Percentiles rank a stretch among this genome's conserved stretches.
These are phyloP conservation scores for Colletotrichum aenigma DNA, from an alignment of 2,329 filamentous ascomycete genomes.

Conservation along the genomic window DNA sequence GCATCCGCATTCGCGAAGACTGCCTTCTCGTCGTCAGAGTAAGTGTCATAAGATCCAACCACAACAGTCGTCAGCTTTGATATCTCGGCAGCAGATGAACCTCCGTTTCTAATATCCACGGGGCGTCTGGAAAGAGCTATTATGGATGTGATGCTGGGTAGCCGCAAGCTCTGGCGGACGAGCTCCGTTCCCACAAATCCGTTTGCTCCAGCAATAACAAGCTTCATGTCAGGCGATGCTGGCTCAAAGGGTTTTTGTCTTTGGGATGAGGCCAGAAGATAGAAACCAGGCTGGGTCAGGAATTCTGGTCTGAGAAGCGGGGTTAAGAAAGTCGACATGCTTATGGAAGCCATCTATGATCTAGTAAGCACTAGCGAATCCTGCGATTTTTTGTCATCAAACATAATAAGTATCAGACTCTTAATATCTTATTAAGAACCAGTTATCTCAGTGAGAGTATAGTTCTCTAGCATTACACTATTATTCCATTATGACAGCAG, in stretches of 20 bases:
- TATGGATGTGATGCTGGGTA: conserved; percentile 40
- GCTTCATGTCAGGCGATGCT: conserved; percentile 42
- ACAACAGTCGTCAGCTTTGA: conserved; percentile 34
- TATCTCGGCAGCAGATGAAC: not conserved
- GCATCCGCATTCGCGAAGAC: conserved; percentile 42
- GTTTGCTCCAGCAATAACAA: conserved; percentile 45
- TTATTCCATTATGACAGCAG: too few species aligned
- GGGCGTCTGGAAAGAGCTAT: conserved; percentile 45
- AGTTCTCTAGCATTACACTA: too few species aligned
- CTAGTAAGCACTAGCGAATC: not conserved
- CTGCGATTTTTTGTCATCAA: not conserved
- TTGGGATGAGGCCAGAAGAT: not conserved
- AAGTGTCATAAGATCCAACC: conserved; percentile 42
- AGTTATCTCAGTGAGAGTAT: too few species aligned
- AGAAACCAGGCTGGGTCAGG: not conserved
- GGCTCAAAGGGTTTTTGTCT: not conserved
- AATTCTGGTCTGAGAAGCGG: not conserved
- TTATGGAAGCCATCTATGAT: not conserved
- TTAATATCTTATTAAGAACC: too few species aligned
- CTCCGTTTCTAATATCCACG: not conserved
- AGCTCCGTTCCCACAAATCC: conserved; percentile 48
- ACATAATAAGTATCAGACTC: too few species aligned
- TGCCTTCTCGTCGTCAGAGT: conserved; percentile 40
- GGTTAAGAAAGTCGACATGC: not conserved
- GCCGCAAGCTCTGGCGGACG: conserved; percentile 43